Evolutionary conservation across 176 grass and related monocot species (phyloP).

Genomic region (Phoenix roebelenii): DNA sequence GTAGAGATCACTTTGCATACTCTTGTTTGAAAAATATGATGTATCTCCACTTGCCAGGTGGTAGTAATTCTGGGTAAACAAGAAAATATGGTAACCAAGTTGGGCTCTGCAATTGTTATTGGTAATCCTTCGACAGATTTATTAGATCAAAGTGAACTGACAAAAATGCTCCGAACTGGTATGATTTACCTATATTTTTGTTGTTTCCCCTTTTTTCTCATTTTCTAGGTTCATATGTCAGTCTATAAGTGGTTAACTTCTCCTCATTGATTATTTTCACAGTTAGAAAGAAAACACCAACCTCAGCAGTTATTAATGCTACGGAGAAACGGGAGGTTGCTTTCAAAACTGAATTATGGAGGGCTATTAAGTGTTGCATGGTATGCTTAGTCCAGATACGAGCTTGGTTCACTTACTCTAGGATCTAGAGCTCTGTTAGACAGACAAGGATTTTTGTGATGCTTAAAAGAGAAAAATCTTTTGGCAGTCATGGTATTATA

Average conservation of each 20-base stretch:
- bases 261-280: not conserved
- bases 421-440: no score
- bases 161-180: constrained; percentile 14
- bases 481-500: no score
- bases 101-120: constrained; percentile 24
- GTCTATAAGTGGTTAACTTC: not conserved
- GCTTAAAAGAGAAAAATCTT: no score
- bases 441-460: no score
- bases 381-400: constrained; percentile 11
- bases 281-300: constrained; percentile 20
- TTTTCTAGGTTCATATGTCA: not conserved
- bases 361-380: constrained; percentile 27
- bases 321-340: constrained; percentile 20
- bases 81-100: constrained; percentile 4
- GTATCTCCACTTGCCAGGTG: not conserved
- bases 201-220: not conserved
- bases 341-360: constrained; percentile 30
- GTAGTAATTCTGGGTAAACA: constrained; percentile 10
- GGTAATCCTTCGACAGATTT: not conserved
- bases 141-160: constrained; percentile 2
- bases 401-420: no score
- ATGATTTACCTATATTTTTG: constrained; percentile 8
- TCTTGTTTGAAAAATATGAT: no score
- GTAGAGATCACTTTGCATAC: not conserved
- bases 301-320: constrained; percentile 26